Evolutionary conservation across 768 basidiomycete species (phyloP).

Genomic region (Suillus fuscotomentosus): DNA sequence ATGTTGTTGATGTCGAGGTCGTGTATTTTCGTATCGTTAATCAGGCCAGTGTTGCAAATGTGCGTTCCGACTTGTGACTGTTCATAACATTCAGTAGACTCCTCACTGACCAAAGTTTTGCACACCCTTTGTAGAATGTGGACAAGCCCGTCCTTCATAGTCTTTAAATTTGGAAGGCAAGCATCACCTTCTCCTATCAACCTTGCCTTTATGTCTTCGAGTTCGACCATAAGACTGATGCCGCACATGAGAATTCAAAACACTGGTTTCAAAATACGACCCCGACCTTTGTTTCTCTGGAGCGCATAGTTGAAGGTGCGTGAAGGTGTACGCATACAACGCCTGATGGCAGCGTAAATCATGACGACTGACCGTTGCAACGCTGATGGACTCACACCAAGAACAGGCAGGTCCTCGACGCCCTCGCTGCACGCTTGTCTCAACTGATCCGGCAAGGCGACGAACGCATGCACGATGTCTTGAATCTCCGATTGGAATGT

Average conservation of each 20-base stretch:
- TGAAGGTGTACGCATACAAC: constrained; percentile 28
- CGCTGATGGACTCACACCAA: constrained; percentile 19
- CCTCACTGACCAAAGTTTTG: background rate
- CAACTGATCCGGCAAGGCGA: constrained; percentile 8
- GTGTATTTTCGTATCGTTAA: constrained; percentile 16
- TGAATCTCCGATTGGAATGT: constrained; percentile 14
- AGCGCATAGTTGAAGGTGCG: constrained; percentile 21
- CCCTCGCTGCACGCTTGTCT: constrained; percentile 14
- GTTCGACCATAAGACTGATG: constrained; percentile 1
- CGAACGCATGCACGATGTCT: constrained; percentile 19
- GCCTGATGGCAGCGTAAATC: constrained; percentile 17
- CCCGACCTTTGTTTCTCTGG: constrained; percentile 10
- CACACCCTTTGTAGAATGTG: constrained; percentile 18
- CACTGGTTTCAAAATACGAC: constrained; percentile 10
- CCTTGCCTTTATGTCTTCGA: background rate
- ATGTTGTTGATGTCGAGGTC: constrained; percentile 20
- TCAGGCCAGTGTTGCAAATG: constrained; percentile 22
- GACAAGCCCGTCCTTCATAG: constrained; percentile 13
- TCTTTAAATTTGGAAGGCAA: constrained; percentile 15
- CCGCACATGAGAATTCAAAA: constrained; percentile 12
- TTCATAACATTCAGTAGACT: constrained; percentile 11
- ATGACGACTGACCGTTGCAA: constrained; percentile 2
- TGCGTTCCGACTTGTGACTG: constrained; percentile 12
- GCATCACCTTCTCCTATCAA: constrained; percentile 10
- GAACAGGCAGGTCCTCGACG: constrained; percentile 17